Evolutionary conservation across 192 early-diverging fungal species (phyloP), one percentile per base, ranked within the genome.

Genomic region (Fimicolochytrium jonesii): DNA sequence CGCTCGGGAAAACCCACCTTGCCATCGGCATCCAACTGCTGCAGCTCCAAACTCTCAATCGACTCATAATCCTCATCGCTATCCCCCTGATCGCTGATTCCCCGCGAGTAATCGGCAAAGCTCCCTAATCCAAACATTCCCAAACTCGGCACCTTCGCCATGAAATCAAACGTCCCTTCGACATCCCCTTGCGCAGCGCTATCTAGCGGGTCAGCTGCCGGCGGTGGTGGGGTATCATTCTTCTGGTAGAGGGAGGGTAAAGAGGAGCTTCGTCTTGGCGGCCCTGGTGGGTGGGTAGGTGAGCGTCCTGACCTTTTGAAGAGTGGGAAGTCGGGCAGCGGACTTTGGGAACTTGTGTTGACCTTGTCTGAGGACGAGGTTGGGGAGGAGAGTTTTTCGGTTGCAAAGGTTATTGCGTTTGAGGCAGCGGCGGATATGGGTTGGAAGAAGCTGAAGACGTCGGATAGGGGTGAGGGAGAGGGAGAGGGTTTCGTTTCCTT

Each of bases 131-230:
- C 57, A 59, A 59, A 59, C 39, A 46, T 31, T 26, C 20, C 37
- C 1, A 59, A 20, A 0, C 26, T 15, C 1, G 57, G 57, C 9
- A 51, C 29, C 33, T 62, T 62, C 23, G 60, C 60, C 60, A 32
- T 62, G 26, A 62, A 46, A 20, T 62, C 60, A 32, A 45, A 59
- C 29, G 39, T 32, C 4, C 22, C 47, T 36, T 62, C 60, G n/a
- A 51, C 45, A 39, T 36, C 49, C 3, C 28, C 26, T n/a, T 18
- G 3, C 17, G 20, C 17, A 17, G 18, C 49, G 26, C 28, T 28
- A 26, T 51, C 49, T n/a, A 17, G 17, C 4, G 15, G 17, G 18
- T 51, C 49, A 17, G 18, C n/a, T 51, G n/a, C 17, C 18, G 20
- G 20, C 17, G 49, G 49, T 17, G 28, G 4, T 17, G 18, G 18